These are phyloP conservation scores for Sclerotinia borealis DNA, from an alignment of 2,329 filamentous ascomycete species.

Conservation along the genomic window DNA sequence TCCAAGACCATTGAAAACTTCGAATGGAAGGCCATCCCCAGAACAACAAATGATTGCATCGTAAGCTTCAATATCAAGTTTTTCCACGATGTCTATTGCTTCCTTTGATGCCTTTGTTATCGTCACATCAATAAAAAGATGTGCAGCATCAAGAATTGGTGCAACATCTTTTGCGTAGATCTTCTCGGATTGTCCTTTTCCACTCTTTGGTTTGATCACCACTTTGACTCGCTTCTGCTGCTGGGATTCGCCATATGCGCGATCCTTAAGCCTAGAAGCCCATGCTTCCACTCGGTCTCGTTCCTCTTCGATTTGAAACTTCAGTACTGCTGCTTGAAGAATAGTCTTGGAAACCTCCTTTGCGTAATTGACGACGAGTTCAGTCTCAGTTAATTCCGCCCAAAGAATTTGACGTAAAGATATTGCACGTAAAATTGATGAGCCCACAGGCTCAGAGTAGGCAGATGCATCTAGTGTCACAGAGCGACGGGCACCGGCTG, in stretches of 20 bases:
- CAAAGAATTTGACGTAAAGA: constrained; percentile 13
- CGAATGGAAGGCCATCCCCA: constrained; percentile 82
- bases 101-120: constrained; percentile 65
- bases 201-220: constrained; percentile 82
- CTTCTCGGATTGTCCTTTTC: constrained; percentile 65
- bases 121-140: constrained; percentile 69
- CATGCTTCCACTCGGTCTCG: constrained; percentile 40
- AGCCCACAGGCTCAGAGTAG: constrained; percentile 7
- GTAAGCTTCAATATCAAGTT: constrained; percentile 68
- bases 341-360: constrained; percentile 4
- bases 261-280: constrained; percentile 55
- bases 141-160: constrained; percentile 75
- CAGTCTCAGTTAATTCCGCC: constrained; percentile 5
- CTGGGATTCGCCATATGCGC: constrained; percentile 63
- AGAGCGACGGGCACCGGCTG: constrained; percentile 7
- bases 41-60: constrained; percentile 84
- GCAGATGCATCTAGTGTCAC: constrained; percentile 5
- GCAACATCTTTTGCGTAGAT: constrained; percentile 68
- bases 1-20: constrained; percentile 86
- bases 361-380: constrained; percentile 12
- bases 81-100: constrained; percentile 68
- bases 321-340: constrained; percentile 26
- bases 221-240: constrained; percentile 73
- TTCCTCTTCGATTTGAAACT: constrained; percentile 38
- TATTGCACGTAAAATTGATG: constrained; percentile 5